Conservation (phyloP, 2,329 filamentous ascomycete genomes). For the Fusarium papillatum region DNA sequence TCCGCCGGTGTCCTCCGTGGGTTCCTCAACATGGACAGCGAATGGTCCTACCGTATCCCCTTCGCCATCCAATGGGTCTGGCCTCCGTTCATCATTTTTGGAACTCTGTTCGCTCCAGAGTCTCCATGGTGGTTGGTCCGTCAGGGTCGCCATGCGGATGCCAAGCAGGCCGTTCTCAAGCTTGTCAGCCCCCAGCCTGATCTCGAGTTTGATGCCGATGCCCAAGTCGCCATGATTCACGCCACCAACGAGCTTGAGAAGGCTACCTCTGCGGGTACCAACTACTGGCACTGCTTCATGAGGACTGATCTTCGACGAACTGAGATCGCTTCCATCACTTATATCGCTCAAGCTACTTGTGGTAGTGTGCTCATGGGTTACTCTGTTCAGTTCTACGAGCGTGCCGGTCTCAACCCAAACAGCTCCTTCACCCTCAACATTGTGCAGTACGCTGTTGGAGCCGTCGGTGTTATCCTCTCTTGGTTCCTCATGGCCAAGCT, state of each 20-base stretch:
- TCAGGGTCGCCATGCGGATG: slow-evolving; percentile 29
- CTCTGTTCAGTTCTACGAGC: slow-evolving; percentile 65
- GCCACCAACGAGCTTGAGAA: slow-evolving; percentile 61
- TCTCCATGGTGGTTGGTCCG: slow-evolving; percentile 64
- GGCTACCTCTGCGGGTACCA: slow-evolving; percentile 53
- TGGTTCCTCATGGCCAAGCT: slow-evolving; percentile 58
- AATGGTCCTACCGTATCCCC: slow-evolving; percentile 63
- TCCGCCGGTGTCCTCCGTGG: slow-evolving; percentile 57
- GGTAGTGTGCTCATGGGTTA: slow-evolving; percentile 66
- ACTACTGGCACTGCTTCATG: slow-evolving; percentile 63
- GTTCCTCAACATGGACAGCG: slow-evolving; percentile 51
- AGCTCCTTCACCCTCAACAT: slow-evolving; percentile 55
- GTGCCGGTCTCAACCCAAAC: slow-evolving; percentile 53
- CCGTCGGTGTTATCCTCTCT: slow-evolving; percentile 58
- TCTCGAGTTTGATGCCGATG: slow-evolving; percentile 36
- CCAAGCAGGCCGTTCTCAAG: slow-evolving; percentile 28
- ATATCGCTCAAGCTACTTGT: slow-evolving; percentile 54
- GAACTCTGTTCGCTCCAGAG: slow-evolving; percentile 60
- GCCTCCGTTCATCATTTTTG: slow-evolving; percentile 58
- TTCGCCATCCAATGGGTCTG: slow-evolving; percentile 64
- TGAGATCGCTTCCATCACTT: slow-evolving; percentile 60
- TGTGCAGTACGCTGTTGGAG: slow-evolving; percentile 58
- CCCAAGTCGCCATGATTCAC: slow-evolving; percentile 36
- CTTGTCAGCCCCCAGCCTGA: slow-evolving; percentile 43
- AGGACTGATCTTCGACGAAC: slow-evolving; percentile 59